Conservation (phyloP, 306 rosid genomes). For the Sophora flavescens region DNA sequence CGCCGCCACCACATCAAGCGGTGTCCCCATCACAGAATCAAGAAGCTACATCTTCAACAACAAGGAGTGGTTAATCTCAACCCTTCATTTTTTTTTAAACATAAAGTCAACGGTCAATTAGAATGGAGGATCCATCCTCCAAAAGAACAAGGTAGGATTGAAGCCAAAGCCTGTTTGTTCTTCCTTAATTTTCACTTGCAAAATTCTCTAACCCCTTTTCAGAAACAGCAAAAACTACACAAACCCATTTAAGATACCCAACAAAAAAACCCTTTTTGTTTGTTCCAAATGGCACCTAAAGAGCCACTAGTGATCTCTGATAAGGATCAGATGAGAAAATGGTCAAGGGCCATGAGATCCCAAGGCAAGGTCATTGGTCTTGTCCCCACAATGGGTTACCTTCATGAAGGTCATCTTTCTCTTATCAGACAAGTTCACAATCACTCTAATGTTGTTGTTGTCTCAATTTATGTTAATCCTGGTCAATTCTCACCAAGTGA, state of each 20-base stretch:
- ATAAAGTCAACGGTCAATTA: too few relatives aligned
- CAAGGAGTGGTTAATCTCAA: too few relatives aligned
- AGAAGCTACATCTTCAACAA: too few relatives aligned
- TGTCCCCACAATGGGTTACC: conserved; percentile 95
- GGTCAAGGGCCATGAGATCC: conserved; percentile 85
- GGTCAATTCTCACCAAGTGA: conserved; percentile 89
- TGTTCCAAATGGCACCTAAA: conserved; percentile 55
- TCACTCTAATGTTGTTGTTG: conserved; percentile 59
- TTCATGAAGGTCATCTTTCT: conserved; percentile 84
- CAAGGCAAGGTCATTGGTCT: conserved; percentile 67
- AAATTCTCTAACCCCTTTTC: neutral
- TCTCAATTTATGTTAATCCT: conserved; percentile 90
- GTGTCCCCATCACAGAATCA: too few relatives aligned
- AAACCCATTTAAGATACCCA: neutral
- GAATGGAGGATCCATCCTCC: too few relatives aligned
- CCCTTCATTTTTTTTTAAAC: too few relatives aligned
- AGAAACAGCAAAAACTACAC: neutral
- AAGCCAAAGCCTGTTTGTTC: neutral
- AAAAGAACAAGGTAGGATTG: too few relatives aligned
- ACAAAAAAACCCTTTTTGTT: neutral
- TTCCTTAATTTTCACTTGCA: neutral
- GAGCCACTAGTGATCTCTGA: conserved; percentile 61
- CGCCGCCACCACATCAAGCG: too few relatives aligned
- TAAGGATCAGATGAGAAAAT: conserved; percentile 69
- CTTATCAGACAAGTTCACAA: conserved; percentile 66